These are phyloP conservation scores for Prunus mume DNA, from an alignment of 306 rosid genomes.

Conservation along the genomic window DNA sequence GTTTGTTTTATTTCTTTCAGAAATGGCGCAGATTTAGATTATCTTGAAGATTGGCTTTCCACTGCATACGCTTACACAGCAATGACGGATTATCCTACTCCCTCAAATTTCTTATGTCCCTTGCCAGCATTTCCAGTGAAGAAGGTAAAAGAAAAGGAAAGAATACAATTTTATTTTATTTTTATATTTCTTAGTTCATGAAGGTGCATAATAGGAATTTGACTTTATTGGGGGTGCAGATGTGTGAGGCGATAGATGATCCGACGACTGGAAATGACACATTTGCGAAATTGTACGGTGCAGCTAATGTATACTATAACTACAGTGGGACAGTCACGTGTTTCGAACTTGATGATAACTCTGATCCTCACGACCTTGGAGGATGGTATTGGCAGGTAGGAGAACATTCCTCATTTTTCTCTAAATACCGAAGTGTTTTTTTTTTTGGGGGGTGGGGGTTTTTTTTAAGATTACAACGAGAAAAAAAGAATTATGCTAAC, in stretches of 20 bases:
- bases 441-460: too few relatives aligned
- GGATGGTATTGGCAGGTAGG: conserved; percentile 87
- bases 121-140: conserved; percentile 82
- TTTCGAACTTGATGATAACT: conserved; percentile 50
- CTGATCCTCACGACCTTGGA: conserved; percentile 81
- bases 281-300: conserved; percentile 56
- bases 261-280: conserved; percentile 38
- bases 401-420: not conserved
- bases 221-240: conserved; percentile 30
- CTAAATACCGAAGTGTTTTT: not conserved
- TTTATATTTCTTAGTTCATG: too few relatives aligned
- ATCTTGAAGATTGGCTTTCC: conserved; percentile 44
- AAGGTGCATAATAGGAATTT: not conserved
- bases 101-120: conserved; percentile 63
- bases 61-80: conserved; percentile 49
- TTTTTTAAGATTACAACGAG: too few relatives aligned
- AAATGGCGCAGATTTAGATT: not conserved
- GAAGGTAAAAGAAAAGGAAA: conserved; percentile 35
- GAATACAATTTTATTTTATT: too few relatives aligned
- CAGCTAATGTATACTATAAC: conserved; percentile 69
- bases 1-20: conserved; percentile 12
- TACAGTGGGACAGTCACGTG: conserved; percentile 50
- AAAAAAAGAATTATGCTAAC: too few relatives aligned
- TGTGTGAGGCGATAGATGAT: conserved; percentile 75
- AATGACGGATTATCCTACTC: conserved; percentile 94